phyloP scores from a whole-genome alignment of 78 protist species.

The Dictyostelium brefeldianum region DNA sequence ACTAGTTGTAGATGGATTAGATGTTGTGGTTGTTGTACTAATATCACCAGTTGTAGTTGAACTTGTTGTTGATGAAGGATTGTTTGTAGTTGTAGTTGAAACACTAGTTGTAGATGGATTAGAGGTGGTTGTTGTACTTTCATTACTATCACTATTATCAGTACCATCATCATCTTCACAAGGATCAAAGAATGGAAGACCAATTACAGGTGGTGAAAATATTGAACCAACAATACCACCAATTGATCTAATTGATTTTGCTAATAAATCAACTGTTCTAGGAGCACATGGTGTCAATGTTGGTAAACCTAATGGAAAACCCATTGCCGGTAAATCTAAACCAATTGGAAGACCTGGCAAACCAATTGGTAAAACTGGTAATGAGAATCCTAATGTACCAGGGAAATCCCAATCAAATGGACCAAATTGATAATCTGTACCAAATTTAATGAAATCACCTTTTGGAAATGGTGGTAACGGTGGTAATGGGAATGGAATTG shows the following conservation, averaged over 20 bases:
- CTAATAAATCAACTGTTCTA: not conserved
- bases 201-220: not conserved
- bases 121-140: not conserved
- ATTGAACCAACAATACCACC: not conserved
- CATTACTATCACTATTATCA: not conserved
- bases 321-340: not conserved
- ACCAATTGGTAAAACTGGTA: not conserved
- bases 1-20: not conserved
- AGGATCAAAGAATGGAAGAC: not conserved
- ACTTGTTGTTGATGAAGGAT: too few relatives aligned
- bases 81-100: too few relatives aligned
- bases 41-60: not conserved
- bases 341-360: slow-evolving; percentile 9
- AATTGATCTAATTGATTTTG: not conserved
- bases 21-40: not conserved
- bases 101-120: too few relatives aligned
- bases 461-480: not conserved
- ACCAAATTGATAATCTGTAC: not conserved
- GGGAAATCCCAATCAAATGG: slow-evolving; percentile 15
- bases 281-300: not conserved
- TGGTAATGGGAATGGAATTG: not conserved
- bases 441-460: not conserved
- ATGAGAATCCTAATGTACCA: not conserved
- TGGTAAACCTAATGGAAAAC: not conserved
- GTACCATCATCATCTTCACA: not conserved